Evolutionary conservation across 2,329 filamentous ascomycete species (phyloP).

Genomic region (Neospermospora avenae): DNA sequence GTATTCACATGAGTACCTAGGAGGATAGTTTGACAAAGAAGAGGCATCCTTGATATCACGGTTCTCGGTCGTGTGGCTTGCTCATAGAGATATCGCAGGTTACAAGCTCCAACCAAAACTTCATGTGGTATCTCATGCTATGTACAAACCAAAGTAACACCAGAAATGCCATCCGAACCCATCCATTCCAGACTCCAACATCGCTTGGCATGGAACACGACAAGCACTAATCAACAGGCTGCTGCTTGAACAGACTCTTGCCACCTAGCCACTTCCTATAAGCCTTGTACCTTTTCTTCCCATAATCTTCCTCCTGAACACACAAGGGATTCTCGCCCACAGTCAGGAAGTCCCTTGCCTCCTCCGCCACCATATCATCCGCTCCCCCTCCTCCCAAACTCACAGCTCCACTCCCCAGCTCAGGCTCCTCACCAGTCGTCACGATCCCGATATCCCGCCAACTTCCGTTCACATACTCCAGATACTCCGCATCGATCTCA

Average conservation of each 20-base stretch:
- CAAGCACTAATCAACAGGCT: conserved; percentile 49
- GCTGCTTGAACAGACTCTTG: conserved; percentile 95
- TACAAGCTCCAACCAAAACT: neutral
- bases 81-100: too few relatives aligned
- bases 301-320: conserved; percentile 79
- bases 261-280: conserved; percentile 93
- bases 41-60: too few relatives aligned
- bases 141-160: neutral
- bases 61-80: too few relatives aligned
- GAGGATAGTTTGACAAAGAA: too few relatives aligned
- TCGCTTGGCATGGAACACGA: neutral
- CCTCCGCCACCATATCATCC: conserved; percentile 52
- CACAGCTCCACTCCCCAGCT: too few relatives aligned
- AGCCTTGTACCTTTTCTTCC: conserved; percentile 94
- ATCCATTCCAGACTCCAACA: neutral
- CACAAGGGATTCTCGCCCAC: conserved; percentile 81
- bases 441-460: conserved; percentile 50
- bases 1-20: too few relatives aligned
- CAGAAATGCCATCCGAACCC: neutral
- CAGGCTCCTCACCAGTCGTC: conserved; percentile 11
- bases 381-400: conserved; percentile 17
- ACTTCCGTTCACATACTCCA: conserved; percentile 73
- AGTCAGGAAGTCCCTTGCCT: conserved; percentile 74
- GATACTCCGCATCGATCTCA: conserved; percentile 64
- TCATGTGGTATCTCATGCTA: conserved; percentile 2